Evolutionary conservation across 805 yeast species (phyloP), one percentile per base, ranked within the genome.

Genomic region (Candida awuae): DNA sequence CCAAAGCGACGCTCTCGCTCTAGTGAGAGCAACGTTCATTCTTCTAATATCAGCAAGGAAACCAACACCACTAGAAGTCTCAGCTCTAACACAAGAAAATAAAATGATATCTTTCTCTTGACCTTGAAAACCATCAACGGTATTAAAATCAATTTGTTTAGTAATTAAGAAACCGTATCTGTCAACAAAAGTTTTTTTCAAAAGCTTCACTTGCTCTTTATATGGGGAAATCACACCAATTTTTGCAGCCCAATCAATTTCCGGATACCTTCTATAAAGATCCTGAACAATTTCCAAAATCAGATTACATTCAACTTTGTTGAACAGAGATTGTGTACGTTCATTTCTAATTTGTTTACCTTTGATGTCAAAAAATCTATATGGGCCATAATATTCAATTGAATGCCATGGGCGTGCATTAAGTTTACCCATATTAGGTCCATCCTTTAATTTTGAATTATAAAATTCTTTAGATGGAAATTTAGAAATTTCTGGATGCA

Each of bases 71-170:
- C 70, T 63, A 8, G 70, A 73, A 12, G 72, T 66, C 34, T 77
- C 81, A 1, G 97, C 95, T 52, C 98, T 74, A 4, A 92, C 99
- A 74, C 97, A 90, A 0, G 97, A 87, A 68, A 92, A 80, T 35
- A 92, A 74, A 45, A 92, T 85, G 34, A 92, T 76, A 46, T 90
- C 97, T 59, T 90, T 92, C 56, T 92, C 99, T 60, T 92, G 97
- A 47, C 95, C 97, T 65, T 87, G 99, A 57, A 88, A 92, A 1
- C 97, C 98, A 69, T 92, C 99, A 44, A 92, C 87, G 0, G 99
- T 86, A 54, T 88, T 87, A 62, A 92, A 87, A 54, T 84, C 94
- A 35, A 94, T 76, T 38, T 74, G 79, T 22, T 73, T 68, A 15
- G 71, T 57, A 25, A 90, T 80, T 4, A 64, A 53, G 2, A 64